A percentile compares a stretch with the other conserved stretches of the same genome.
Evolutionary conservation across 2,329 filamentous ascomycete species (phyloP).

Genomic region (Aspergillus sp.): DNA sequence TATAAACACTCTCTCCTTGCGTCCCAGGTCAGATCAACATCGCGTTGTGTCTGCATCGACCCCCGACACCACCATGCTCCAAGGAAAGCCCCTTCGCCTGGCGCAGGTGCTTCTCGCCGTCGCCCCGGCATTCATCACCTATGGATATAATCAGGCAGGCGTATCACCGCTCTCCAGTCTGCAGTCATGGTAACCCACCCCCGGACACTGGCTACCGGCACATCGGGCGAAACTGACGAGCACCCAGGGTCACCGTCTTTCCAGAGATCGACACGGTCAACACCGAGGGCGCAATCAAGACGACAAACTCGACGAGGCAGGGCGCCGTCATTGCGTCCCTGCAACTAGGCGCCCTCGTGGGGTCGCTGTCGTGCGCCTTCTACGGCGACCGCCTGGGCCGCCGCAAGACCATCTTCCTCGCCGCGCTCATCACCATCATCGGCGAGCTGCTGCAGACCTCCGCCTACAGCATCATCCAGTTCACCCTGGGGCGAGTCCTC

Average conservation of each 20-base stretch:
- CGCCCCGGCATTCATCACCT: constrained; percentile 44
- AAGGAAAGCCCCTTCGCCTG: constrained; percentile 5
- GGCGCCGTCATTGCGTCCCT: constrained; percentile 27
- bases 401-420: constrained; percentile 45
- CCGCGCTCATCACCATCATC: constrained; percentile 40
- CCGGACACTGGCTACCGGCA: neutral
- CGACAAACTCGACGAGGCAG: constrained; percentile 46
- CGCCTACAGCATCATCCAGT: constrained; percentile 47
- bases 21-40: no score
- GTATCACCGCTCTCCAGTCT: constrained; percentile 48
- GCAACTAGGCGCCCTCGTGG: constrained; percentile 48
- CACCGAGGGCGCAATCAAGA: constrained; percentile 42
- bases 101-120: constrained; percentile 21
- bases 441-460: constrained; percentile 46
- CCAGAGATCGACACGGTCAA: constrained; percentile 51
- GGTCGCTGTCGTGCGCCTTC: constrained; percentile 46
- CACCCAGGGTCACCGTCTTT: constrained; percentile 32
- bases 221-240: neutral
- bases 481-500: constrained; percentile 47
- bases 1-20: no score
- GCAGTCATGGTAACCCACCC: constrained; percentile 11
- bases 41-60: no score
- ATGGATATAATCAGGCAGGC: constrained; percentile 54
- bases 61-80: neutral
- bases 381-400: constrained; percentile 48